Evolutionary conservation across 148 eudicot genomes (phyloP), one percentile per base, ranked within the genome.

Genomic region (Nyssa sinensis): DNA sequence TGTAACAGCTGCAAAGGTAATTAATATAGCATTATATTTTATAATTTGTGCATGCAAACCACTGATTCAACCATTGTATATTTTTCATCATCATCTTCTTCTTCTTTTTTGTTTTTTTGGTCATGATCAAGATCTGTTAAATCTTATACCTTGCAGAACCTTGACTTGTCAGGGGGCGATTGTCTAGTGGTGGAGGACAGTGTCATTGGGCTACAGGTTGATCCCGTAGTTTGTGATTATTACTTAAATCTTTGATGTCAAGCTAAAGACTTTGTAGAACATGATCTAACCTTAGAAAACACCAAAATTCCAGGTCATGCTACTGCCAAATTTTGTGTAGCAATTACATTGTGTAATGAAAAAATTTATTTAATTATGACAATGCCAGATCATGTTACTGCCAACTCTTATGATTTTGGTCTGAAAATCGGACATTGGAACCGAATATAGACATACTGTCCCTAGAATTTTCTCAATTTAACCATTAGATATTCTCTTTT

Each of bases 101-200:
- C n/a, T n/a, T n/a, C n/a, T n/a, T n/a, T n/a, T n/a, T n/a, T n/a
- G n/a, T n/a, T 21, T 60, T 41, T 62, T 16, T 62, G 49, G 44
- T 39, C 35, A 70, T 63, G n/a, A 68, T 30, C 59, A 60, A 62
- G 24, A 25, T 47, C 6, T 67, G 37, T 74, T 41, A 25, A 67
- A 51, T 69, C 17, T 76, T 60, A 11, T 35, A 72, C 72, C 59
- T 75, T 82, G 67, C 92, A 95, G 98, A 90, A 58, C 75, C 80
- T 95, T 9, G 98, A 94, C 13, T 81, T 95, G 59, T 84, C 90
- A 2, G 88, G 34, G 75, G 82, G 74, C 64, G 93, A 90, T 49
- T 92, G 96, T 81, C 74, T 95, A 81, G 98, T 95, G 79, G 87
- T 95, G 70, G 98, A 95, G 75, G 98, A 95, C 76, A 92, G 97